Conservation (phyloP, 2,329 filamentous ascomycete genomes). For the Lasiodiplodia theobromae region DNA sequence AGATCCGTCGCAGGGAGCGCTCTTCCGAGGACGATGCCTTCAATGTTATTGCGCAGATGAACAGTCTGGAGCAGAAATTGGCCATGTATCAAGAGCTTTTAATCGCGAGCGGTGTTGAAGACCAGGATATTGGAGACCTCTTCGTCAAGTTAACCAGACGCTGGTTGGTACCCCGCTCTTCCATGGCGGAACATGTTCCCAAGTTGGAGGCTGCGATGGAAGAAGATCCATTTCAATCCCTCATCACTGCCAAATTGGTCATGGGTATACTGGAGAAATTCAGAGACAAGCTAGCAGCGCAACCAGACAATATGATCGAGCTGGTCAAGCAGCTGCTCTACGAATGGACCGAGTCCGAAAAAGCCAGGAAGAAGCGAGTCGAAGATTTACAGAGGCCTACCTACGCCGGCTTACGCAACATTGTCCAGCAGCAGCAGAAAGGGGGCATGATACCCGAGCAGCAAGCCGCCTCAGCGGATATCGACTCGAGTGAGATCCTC, state of each 20-base stretch:
- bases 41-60: slow-evolving; percentile 76
- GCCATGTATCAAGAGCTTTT: slow-evolving; percentile 47
- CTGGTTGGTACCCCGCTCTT: slow-evolving; percentile 58
- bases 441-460: neutral
- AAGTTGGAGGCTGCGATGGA: slow-evolving; percentile 40
- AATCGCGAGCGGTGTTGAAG: slow-evolving; percentile 58
- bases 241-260: slow-evolving; percentile 68
- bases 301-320: slow-evolving; percentile 70
- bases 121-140: slow-evolving; percentile 63
- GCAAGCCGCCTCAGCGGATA: slow-evolving; percentile 29
- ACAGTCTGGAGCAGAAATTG: slow-evolving; percentile 39
- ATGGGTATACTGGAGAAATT: slow-evolving; percentile 70
- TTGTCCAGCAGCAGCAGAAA: slow-evolving; percentile 34
- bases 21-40: slow-evolving; percentile 83
- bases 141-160: slow-evolving; percentile 66
- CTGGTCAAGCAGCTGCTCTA: slow-evolving; percentile 68
- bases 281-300: slow-evolving; percentile 68
- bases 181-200: slow-evolving; percentile 4
- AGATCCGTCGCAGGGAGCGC: slow-evolving; percentile 69
- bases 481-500: slow-evolving; percentile 46
- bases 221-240: slow-evolving; percentile 54
- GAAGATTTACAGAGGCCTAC: slow-evolving; percentile 35
- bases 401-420: slow-evolving; percentile 38
- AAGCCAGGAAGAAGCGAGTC: slow-evolving; percentile 50
- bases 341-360: slow-evolving; percentile 50